Evolutionary conservation across 306 rosid species (phyloP).

Genomic region (Trifolium dubium): DNA sequence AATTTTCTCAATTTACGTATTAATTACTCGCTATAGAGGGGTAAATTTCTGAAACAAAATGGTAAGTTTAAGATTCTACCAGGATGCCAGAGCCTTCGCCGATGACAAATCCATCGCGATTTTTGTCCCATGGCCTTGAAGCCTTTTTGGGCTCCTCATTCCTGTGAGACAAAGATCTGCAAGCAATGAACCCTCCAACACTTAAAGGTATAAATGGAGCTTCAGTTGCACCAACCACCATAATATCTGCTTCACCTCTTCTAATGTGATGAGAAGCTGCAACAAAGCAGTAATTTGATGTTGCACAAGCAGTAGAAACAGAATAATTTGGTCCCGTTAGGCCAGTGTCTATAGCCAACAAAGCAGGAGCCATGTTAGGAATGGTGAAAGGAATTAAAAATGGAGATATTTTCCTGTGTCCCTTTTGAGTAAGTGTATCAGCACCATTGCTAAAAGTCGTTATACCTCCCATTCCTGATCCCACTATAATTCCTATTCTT

Average conservation of each 20-base stretch:
- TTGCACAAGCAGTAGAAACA: constrained; percentile 83
- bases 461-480: constrained; percentile 76
- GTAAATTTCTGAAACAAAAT: not conserved
- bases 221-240: constrained; percentile 77
- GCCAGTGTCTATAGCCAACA: constrained; percentile 74
- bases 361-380: constrained; percentile 71
- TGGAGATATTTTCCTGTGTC: constrained; percentile 62
- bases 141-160: constrained; percentile 68
- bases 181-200: constrained; percentile 73
- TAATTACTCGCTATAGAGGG: not conserved
- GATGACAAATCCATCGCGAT: constrained; percentile 77
- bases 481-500: constrained; percentile 66
- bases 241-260: constrained; percentile 78
- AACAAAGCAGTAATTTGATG: constrained; percentile 67
- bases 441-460: constrained; percentile 54
- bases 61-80: constrained; percentile 40
- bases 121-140: constrained; percentile 79
- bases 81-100: constrained; percentile 81
- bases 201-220: constrained; percentile 59
- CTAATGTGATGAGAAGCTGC: constrained; percentile 75
- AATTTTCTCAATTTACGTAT: not conserved
- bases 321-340: constrained; percentile 77
- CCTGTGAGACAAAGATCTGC: constrained; percentile 77
- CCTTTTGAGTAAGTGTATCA: constrained; percentile 54
- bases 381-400: constrained; percentile 64